A percentile compares a stretch with the other conserved stretches of the same genome.
phyloP scores from a whole-genome alignment of 108 stramenopile species.

The Fragilariopsis cylindrus region DNA sequence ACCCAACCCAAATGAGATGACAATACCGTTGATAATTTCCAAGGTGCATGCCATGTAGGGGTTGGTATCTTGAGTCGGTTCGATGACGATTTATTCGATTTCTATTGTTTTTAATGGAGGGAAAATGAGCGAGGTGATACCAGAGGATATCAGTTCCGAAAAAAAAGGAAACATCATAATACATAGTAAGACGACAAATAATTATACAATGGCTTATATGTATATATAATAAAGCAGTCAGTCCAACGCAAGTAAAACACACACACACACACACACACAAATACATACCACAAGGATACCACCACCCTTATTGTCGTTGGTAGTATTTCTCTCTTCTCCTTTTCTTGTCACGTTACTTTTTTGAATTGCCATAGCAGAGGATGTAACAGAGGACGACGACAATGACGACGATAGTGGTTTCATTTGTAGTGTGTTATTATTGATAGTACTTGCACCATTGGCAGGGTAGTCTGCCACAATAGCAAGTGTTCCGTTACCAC shows the following conservation, averaged over 20 bases:
- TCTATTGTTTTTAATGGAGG: conserved; percentile 11
- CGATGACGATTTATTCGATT: conserved; percentile 25
- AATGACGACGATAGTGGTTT: neutral
- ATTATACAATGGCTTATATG: no score
- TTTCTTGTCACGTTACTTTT: neutral
- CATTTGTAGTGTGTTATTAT: neutral
- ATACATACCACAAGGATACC: conserved; percentile 37
- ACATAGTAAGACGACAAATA: no score
- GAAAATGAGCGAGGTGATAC: neutral
- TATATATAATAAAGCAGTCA: no score
- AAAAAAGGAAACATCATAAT: neutral
- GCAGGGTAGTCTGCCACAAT: neutral
- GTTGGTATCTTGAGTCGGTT: conserved; percentile 73
- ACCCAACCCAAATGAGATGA: conserved; percentile 99
- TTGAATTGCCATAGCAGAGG: neutral
- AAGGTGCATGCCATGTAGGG: conserved; percentile 99
- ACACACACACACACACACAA: neutral
- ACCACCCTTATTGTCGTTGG: neutral
- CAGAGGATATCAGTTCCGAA: neutral
- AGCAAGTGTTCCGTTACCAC: neutral
- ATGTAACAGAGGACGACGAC: neutral
- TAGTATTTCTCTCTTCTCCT: neutral
- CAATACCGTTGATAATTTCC: conserved; percentile 92
- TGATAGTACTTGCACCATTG: neutral
- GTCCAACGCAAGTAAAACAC: neutral